Base-by-base conservation (phyloP, 2,329 filamentous ascomycete genomes). In the Penicillium palitans region DNA sequence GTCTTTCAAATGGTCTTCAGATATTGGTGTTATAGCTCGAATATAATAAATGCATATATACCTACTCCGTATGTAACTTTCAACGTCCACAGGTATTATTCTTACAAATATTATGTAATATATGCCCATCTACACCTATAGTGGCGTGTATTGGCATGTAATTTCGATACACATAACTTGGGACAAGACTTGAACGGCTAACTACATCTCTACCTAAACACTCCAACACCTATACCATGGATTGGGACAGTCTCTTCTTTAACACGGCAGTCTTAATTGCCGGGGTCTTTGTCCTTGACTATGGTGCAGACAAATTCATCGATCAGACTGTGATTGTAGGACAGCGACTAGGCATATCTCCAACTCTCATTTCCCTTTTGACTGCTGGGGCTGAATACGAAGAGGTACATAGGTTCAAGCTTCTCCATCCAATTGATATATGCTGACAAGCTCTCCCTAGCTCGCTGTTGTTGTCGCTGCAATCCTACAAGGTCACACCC, bases 341-440 rank as follows among this genome's bases (percentile, higher is more conserved):
- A 10, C 71, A 68, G 33, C 77, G 77, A 2, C 68, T 79, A 1
- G 72, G 77, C 17, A 70, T 84, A 13, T 77, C 81, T 1, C 75
- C 77, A 31, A 79, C 79, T 3, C 52, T 84, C 27, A 78, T 84
- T 60, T 80, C 76, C 4, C 74, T 85, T 8, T 71, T 85, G 37
- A 84, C 81, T 3, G 81, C 79, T 13, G 82, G 81, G 19, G 81
- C 77, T 42, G 82, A 84, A 72, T 85, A 79, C 76, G 83, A 84
- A 76, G 81, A 84, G 76, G 80, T 81, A 48, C 40, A 31, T 44
- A 24, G 10, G 15, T 15, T 46, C 9, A 8, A 15, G 15, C 42
- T 6, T 31, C 35, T 39, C 48, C 13, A 13, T 12, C 41, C 47
- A 19, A 15, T 13, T 12, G 29, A 17, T n/a, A 19, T 45, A 29